phyloP scores from a whole-genome alignment of 345 rosid species.

The Rhodamnia rubescens region DNA sequence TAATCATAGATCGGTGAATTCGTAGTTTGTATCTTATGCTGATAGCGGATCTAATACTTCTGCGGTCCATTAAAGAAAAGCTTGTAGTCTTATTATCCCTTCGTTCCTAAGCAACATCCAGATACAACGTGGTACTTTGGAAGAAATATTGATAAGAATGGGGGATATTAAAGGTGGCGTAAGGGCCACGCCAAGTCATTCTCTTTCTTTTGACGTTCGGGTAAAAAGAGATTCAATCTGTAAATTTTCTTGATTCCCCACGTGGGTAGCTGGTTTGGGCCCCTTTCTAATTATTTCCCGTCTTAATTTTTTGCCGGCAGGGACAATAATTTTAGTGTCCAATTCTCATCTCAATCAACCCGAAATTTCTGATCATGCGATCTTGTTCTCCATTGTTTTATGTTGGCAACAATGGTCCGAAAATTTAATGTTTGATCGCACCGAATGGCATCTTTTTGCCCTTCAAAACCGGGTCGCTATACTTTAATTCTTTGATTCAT shows the following conservation, averaged over 20 bases:
- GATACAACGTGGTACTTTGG: neutral
- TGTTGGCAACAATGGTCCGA: neutral
- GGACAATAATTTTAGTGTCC: neutral
- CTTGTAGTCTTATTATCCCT: neutral
- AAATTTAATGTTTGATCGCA: neutral
- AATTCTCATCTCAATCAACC: neutral
- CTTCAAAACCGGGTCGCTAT: neutral
- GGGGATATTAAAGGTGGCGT: neutral
- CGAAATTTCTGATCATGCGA: neutral
- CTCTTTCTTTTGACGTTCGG: neutral
- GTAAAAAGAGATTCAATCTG: neutral
- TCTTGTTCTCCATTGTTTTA: neutral
- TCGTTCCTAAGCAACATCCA: neutral
- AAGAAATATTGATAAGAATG: neutral
- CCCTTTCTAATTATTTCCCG: neutral
- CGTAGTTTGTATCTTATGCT: too few species aligned
- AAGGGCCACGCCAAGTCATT: neutral
- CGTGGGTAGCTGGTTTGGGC: neutral
- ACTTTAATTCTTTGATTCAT: neutral
- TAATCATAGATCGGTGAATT: too few species aligned
- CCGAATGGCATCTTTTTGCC: neutral
- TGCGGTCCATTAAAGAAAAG: neutral
- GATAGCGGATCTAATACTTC: neutral
- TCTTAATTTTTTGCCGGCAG: neutral
- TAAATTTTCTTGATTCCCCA: neutral